Evolutionary conservation across 2,329 filamentous ascomycete genomes (phyloP), one percentile per base, ranked within the genome.

Genomic region (Alternaria longipes): DNA sequence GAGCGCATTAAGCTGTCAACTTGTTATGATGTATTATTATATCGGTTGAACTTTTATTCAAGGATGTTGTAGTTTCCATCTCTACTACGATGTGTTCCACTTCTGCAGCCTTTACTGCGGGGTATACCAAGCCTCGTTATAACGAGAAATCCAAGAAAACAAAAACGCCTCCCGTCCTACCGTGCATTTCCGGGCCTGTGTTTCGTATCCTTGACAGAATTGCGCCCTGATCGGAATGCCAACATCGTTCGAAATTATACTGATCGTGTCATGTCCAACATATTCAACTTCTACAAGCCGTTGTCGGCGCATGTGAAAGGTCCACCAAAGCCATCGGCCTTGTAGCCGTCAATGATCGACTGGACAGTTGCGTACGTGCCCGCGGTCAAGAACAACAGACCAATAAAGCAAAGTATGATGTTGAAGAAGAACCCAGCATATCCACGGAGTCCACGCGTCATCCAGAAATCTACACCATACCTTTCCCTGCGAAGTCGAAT

Each of bases 321-420:
- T 1, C 88, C 87, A 1, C 89, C 86, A 26, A 96, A 91, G 1
- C 81, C 81, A 4, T 87, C 86, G 1, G 83, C 79, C 32, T 84
- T 75, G 73, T 94, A 97, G 20, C 89, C 89, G 60, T 92, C 83
- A 24, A 95, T 85, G 59, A 94, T 94, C 57, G 87, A 88, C 77
- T 92, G 86, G 0, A 93, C 89, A 61, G 81, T 81, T 16, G 82
- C 79, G 73, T 97, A 97, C 3, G 93, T 97, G 38, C 94, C 94
- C 1, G 85, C 91, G 0, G 85, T 89, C 49, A 97, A 80, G 82
- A 97, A 96, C 68, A 94, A 87, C n/a, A 96, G 54, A 0, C 94
- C 94, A 18, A 91, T 87, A 2, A 85, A 28, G 59, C 95, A 93
- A 60, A 97, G 87, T 64, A 88, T 68, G 16, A 92, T 74, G 73